These are phyloP conservation scores for Leccinum variabile DNA, from an alignment of 1,284 basidiomycete genomes.

Conservation along the genomic window DNA sequence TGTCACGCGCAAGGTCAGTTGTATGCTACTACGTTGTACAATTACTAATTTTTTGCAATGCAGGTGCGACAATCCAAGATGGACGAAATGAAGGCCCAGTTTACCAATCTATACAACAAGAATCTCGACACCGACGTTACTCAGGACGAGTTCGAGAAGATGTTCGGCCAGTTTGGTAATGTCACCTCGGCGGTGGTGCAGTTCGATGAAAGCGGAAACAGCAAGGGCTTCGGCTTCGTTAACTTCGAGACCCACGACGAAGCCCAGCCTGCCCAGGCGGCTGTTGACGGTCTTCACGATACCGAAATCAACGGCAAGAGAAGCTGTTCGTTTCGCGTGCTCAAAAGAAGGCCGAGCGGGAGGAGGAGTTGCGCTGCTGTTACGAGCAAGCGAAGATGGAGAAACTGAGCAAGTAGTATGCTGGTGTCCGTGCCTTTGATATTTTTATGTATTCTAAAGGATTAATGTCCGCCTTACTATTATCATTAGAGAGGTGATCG, in stretches of 20 bases:
- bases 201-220: conserved; percentile 84
- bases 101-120: conserved; percentile 99
- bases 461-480: conserved; percentile 14
- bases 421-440: conserved; percentile 62
- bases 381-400: conserved; percentile 98
- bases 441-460: not conserved
- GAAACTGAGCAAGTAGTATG: conserved; percentile 98
- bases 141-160: conserved; percentile 84
- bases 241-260: conserved; percentile 95
- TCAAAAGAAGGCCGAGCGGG: conserved; percentile 98
- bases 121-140: conserved; percentile 87
- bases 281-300: conserved; percentile 92
- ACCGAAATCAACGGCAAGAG: conserved; percentile 81
- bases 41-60: not conserved
- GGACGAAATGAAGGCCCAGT: conserved; percentile 95
- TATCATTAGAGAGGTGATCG: conserved; percentile 69
- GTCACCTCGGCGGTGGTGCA: conserved; percentile 90
- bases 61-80: conserved; percentile 97
- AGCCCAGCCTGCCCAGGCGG: conserved; percentile 84
- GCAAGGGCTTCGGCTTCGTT: conserved; percentile 98
- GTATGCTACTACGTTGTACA: not conserved
- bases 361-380: conserved; percentile 92
- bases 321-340: conserved; percentile 96
- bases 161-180: conserved; percentile 81
- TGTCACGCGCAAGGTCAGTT: conserved; percentile 88